Base-by-base conservation (phyloP, 163 green algal genomes). In the Chlorella variabilis region DNA sequence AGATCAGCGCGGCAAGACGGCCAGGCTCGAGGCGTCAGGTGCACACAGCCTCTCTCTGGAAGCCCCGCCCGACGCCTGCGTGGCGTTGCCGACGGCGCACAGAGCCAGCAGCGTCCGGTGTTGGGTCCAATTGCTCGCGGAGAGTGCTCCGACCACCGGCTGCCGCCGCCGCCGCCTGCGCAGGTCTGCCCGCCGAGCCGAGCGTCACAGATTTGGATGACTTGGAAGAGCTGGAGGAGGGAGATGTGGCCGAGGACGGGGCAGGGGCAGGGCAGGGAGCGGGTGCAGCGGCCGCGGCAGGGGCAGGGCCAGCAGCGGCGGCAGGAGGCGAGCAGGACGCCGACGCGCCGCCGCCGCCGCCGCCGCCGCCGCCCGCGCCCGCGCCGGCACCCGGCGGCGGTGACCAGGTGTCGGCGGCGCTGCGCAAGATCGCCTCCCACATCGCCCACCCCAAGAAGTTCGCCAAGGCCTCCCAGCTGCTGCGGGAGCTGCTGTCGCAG, bases 381-480 rank as follows among this genome's bases (percentile, higher is more conserved):
- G 68, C 41, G 42, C 27, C 68, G 11, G 27, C 36, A 15, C 5
- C 36, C 13, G 11, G 42, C 42, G 42, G 68, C 68, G 29, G 3
- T 31, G 68, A 76, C 31, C 71, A 79, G 39, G 70, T 92, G 2
- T 34, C 75, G 2, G 71, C 75, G 5, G 93, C 93, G 2, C 83
- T 96, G 42, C 20, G 62, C 2, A 91, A 89, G 59, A 90, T 96
- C 23, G 59, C 59, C 0, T 49, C 65, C 7, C 91, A 95, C 83
- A 93, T 96, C 17, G 54, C 71, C 68, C 92, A 89, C 42, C 77
- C 86, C 13, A 86, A 80, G 65, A 97, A 97, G 82, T 94, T 96
- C 70, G 33, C 38, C 25, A 96, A 96, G 74, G 93, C 93, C 1
- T 85, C 88, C 4, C 66, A 83, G 3, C 84, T 95, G 65, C 85